phyloP scores from a whole-genome alignment of 2,329 filamentous ascomycete species.

The Nannizziopsis arthrosporioides region DNA sequence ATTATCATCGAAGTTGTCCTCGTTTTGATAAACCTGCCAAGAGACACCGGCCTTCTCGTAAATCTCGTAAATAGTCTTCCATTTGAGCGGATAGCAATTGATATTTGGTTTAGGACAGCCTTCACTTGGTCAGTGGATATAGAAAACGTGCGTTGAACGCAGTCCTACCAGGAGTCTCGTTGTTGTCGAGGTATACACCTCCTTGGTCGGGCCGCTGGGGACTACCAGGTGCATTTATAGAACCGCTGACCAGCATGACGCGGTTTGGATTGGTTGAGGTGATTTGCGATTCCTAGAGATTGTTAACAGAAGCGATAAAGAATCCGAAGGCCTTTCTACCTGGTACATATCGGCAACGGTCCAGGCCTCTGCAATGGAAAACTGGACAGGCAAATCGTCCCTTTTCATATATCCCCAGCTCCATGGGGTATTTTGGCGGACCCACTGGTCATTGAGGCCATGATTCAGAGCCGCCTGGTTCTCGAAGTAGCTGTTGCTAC shows the following conservation, averaged over 20 bases:
- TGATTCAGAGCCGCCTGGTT: slow-evolving; percentile 44
- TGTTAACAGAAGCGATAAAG: neutral
- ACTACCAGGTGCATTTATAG: slow-evolving; percentile 41
- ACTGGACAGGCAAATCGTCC: slow-evolving; percentile 45
- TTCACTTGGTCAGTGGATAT: slow-evolving; percentile 8
- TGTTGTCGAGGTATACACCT: slow-evolving; percentile 42
- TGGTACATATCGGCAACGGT: slow-evolving; percentile 48
- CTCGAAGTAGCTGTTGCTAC: slow-evolving; percentile 41
- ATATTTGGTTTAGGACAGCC: slow-evolving; percentile 36
- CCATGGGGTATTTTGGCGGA: slow-evolving; percentile 43
- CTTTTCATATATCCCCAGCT: slow-evolving; percentile 43
- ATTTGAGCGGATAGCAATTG: slow-evolving; percentile 45
- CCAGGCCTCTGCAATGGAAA: slow-evolving; percentile 44
- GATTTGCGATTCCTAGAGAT: slow-evolving; percentile 37
- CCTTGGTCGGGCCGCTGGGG: slow-evolving; percentile 35
- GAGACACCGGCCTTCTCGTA: slow-evolving; percentile 39
- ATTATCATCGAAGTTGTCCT: slow-evolving; percentile 45
- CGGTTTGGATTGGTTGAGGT: slow-evolving; percentile 45
- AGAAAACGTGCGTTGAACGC: too few species aligned
- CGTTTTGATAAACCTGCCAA: slow-evolving; percentile 43
- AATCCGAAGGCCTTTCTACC: slow-evolving; percentile 16
- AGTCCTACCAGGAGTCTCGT: slow-evolving; percentile 36
- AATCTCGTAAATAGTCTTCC: slow-evolving; percentile 42
- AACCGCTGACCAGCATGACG: slow-evolving; percentile 41
- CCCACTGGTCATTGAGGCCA: slow-evolving; percentile 45